A percentile compares a stretch with the other conserved stretches of the same genome.
Conservation (phyloP, 371 early-diverging fungal species). For the Lichtheimia hyalospora region DNA sequence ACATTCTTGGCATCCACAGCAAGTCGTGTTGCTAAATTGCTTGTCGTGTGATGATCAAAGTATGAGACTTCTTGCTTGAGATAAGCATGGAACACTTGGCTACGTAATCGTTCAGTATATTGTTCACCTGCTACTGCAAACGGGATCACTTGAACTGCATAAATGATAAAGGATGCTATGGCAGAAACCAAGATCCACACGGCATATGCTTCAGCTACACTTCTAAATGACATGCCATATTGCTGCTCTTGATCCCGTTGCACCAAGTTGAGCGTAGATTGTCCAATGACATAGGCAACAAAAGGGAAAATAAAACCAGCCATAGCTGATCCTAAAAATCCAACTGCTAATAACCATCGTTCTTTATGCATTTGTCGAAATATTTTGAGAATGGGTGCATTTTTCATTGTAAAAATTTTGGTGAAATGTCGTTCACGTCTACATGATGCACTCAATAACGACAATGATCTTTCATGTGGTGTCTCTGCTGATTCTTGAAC, state of each 20-base stretch:
- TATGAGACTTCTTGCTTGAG: slow-evolving; percentile 78
- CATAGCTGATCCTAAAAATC: slow-evolving; percentile 43
- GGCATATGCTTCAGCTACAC: slow-evolving; percentile 61
- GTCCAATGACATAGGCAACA: slow-evolving; percentile 31
- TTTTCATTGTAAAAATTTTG: slow-evolving; percentile 27
- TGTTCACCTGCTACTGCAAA: slow-evolving; percentile 49
- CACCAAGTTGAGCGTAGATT: slow-evolving; percentile 49
- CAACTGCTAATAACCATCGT: slow-evolving; percentile 40
- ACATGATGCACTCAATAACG: slow-evolving; percentile 22
- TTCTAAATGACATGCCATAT: slow-evolving; percentile 27
- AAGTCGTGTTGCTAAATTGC: slow-evolving; percentile 75
- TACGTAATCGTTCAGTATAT: slow-evolving; percentile 55
- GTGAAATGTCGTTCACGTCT: slow-evolving; percentile 8
- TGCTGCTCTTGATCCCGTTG: slow-evolving; percentile 45
- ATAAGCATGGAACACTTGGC: slow-evolving; percentile 45
- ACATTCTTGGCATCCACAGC: slow-evolving; percentile 75
- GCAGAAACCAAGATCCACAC: slow-evolving; percentile 64
- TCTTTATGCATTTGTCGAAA: slow-evolving; percentile 8
- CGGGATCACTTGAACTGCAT: slow-evolving; percentile 19
- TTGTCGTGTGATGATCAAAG: slow-evolving; percentile 81
- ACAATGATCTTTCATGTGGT: slow-evolving; percentile 8
- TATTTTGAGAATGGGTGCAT: slow-evolving; percentile 38
- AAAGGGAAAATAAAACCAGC: slow-evolving; percentile 49
- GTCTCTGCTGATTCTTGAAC: slow-evolving; percentile 2
- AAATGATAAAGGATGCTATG: slow-evolving; percentile 35